Base-by-base conservation (phyloP, 140 eudicot species). In the Stevia rebaudiana region DNA sequence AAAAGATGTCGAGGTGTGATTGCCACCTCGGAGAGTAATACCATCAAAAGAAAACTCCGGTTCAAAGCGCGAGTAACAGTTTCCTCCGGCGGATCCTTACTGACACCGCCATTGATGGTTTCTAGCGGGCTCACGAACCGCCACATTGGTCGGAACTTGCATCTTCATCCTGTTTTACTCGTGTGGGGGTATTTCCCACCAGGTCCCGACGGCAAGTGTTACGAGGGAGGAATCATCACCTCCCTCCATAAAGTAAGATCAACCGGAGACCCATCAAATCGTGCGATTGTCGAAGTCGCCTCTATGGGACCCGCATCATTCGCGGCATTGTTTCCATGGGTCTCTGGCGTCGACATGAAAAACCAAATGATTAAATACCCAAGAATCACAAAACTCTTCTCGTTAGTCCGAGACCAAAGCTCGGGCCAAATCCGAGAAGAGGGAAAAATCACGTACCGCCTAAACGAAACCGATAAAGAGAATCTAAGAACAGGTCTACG, bases 131-230 rank as follows among this genome's bases (percentile, higher is more conserved):
- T 91, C 31, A 47, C 62, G 56, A 91, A 87, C 81, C 86, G 74
- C 59, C 79, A 91, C 67, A 85, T 91, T 0, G 98, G 98, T 5
- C 59, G 65, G 15, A 91, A 91, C 71, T 86, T 91, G 36, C 98
- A 91, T 59, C 68, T 91, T 13, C 98, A 91, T 35, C 98, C 98
- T 0, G 86, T 78, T 24, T 52, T 82, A 43, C 59, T 87, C 0
- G 94, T 81, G 0, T 91, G 98, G 98, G 98, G 96, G 3, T 75
- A 84, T 56, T 91, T 87, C 67, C 98, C 98, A 17, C 28, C 55
- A 3, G 39, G 33, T 48, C 51, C 73, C 1, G 19, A 48, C 47
- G 94, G 90, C 2, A 88, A 77, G 60, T 51, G 80, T 30, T 92
- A 69, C 23, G 92, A 83, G 39, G 98, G 98, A 11, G 94, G 95